Evolutionary conservation across 495 filamentous ascomycete genomes (phyloP), one percentile per base, ranked within the genome.

Genomic region (Aspergillus diversus): DNA sequence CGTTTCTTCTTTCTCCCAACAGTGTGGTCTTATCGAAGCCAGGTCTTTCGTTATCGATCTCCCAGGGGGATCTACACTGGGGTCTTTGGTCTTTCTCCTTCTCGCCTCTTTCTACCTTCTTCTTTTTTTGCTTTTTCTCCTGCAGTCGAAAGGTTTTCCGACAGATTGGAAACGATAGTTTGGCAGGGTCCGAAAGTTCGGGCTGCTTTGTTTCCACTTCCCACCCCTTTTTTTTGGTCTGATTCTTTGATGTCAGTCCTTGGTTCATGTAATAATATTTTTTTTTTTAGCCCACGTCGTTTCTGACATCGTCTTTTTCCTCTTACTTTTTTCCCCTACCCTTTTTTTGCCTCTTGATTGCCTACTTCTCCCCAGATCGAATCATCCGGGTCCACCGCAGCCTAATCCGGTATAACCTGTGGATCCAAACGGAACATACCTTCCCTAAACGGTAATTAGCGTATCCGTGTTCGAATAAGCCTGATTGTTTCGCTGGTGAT

Each of bases 311-410:
- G 53, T 17, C 9, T 47, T 50, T 32, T 50, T 47, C 12, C 5
- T 55, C 33, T 48, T 43, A 37, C 33, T 8, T 15, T 46, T 50
- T 16, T 27, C 21, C 46, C 34, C 37, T 37, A 50, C 21, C 47
- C 16, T n/a, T 48, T 39, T 43, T 59, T 54, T 60, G 50, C 56
- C 51, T 55, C 27, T 47, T 15, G 56, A 54, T 57, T 58, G 47
- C 59, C 63, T 52, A 27, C 61, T 55, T 65, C 63, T 68, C 76
- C 69, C 73, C 71, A 74, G 73, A 79, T 76, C 66, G 66, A 61
- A 71, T 63, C 59, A 61, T 59, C 53, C 39, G 57, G 66, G 69
- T 72, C 76, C 76, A 79, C 73, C 67, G 59, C 39, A 59, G 15
- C 70, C 71, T 60, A 52, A 69, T 72, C 57, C 39, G 66, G 75